Base-by-base conservation (phyloP, 352 stramenopile species). In the Globisporangium radiosum region DNA sequence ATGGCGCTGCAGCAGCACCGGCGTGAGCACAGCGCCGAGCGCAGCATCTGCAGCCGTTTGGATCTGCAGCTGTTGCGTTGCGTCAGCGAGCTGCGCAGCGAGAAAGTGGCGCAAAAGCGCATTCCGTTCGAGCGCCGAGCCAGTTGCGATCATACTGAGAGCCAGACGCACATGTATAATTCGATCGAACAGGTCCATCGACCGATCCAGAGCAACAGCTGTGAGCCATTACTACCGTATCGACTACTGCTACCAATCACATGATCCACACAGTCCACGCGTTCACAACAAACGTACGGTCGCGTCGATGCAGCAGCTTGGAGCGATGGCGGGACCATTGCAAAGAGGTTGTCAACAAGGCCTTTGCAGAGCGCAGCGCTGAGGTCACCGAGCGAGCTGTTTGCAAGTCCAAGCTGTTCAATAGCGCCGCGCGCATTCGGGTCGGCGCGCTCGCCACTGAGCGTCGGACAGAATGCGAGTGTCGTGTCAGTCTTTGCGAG, bases 331-430 rank as follows among this genome's bases (percentile, higher is more conserved):
- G 85, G 85, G 13, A 90, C 76, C 77, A 94, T 88, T 7, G 61
- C 59, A 11, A 91, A 71, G 42, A 94, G 72, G 49, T 94, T 92
- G 19, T 76, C 66, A 19, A 94, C 65, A n/a, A 92, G 66, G 5
- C 81, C 81, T 38, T 70, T 71, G 38, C 73, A 80, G 10, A 94
- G 66, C 44, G 85, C 68, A 1, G 85, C 81, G 43, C 72, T 89
- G 40, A 92, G 76, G 49, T 94, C 80, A 39, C 85, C 81, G 38
- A 94, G 70, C 11, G 72, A 85, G 60, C 75, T 87, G 60, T 91
- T 92, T 58, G 74, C 59, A 59, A 88, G 80, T 10, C 61, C 52
- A 47, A 94, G 57, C 8, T 75, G 65, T 33, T 75, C 38, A 50
- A 92, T 82, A 9, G 49, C 70, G 36, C 78, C 81, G 1, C 63